A percentile compares a stretch with the other conserved stretches of the same genome.
Conservation (phyloP, 2,329 filamentous ascomycete genomes). For the Aureobasidium sp. region DNA sequence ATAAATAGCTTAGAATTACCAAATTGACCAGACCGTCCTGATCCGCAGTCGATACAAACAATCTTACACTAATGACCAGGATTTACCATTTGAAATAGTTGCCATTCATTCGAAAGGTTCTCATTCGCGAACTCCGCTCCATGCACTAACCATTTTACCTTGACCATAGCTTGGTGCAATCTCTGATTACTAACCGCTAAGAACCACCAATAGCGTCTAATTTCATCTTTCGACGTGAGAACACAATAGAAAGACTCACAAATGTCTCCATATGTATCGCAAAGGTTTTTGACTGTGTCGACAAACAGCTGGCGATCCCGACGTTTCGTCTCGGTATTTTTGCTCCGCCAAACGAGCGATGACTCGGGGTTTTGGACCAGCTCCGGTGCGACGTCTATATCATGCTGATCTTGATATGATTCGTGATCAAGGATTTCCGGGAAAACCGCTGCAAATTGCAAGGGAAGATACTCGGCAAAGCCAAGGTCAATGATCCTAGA, state of each 20-base stretch:
- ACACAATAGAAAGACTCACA: background rate
- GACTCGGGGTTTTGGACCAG: background rate
- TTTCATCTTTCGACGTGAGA: background rate
- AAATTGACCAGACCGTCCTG: too few species aligned
- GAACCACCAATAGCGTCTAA: slow-evolving; percentile 4
- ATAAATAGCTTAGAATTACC: too few species aligned
- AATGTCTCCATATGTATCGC: background rate
- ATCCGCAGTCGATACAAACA: too few species aligned
- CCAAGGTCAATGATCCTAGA: background rate
- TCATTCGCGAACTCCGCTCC: background rate
- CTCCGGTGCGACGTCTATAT: background rate
- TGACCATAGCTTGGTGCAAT: slow-evolving; percentile 3
- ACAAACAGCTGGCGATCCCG: background rate
- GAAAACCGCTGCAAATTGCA: slow-evolving; percentile 8
- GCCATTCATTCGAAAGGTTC: background rate
- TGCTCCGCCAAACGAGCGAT: slow-evolving; percentile 10
- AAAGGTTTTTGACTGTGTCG: background rate
- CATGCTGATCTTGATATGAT: slow-evolving; percentile 1
- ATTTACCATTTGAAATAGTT: background rate
- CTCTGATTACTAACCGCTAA: background rate
- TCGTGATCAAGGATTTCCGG: background rate
- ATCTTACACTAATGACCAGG: background rate
- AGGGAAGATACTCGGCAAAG: slow-evolving; percentile 1
- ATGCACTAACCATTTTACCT: background rate
- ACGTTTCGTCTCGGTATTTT: slow-evolving; percentile 2